Evolutionary conservation across 106 monocot genomes (phyloP).

Genomic region (Hemerocallis citrina): DNA sequence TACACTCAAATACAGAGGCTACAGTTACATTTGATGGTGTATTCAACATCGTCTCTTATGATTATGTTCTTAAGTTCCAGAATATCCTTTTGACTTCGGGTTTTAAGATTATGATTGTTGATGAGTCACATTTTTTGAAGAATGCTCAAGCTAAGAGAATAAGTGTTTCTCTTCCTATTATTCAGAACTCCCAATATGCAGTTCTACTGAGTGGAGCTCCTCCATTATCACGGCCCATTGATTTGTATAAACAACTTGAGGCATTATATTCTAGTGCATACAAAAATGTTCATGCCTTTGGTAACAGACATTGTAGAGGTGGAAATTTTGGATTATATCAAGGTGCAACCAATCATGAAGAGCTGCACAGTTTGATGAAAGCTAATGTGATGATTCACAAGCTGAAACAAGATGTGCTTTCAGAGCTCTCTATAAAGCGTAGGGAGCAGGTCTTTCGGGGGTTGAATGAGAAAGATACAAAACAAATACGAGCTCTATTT

Average conservation of each 20-base stretch:
- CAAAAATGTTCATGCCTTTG: constrained; percentile 88
- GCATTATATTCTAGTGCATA: constrained; percentile 87
- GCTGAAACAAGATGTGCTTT: constrained; percentile 87
- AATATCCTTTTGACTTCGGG: constrained; percentile 48
- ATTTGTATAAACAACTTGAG: constrained; percentile 93
- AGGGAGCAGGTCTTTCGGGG: constrained; percentile 92
- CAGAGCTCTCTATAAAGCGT: constrained; percentile 77
- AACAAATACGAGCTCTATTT: constrained; percentile 62
- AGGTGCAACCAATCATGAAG: constrained; percentile 96
- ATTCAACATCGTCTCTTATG: constrained; percentile 93
- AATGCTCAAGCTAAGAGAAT: constrained; percentile 98
- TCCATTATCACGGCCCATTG: constrained; percentile 95
- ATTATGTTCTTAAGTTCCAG: constrained; percentile 68
- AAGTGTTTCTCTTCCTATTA: constrained; percentile 67
- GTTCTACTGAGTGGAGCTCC: constrained; percentile 93
- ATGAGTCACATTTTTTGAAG: constrained; percentile 97
- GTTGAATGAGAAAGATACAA: constrained; percentile 80
- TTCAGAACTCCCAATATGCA: constrained; percentile 75
- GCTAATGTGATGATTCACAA: constrained; percentile 93
- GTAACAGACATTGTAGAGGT: constrained; percentile 88
- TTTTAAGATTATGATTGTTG: constrained; percentile 96
- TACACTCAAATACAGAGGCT: constrained; percentile 43
- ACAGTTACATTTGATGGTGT: constrained; percentile 64
- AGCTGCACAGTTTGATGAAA: constrained; percentile 96
- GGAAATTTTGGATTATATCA: constrained; percentile 88